These are phyloP conservation scores for Penicillium glabrum DNA, from an alignment of 2,329 filamentous ascomycete species.

Conservation along the genomic window DNA sequence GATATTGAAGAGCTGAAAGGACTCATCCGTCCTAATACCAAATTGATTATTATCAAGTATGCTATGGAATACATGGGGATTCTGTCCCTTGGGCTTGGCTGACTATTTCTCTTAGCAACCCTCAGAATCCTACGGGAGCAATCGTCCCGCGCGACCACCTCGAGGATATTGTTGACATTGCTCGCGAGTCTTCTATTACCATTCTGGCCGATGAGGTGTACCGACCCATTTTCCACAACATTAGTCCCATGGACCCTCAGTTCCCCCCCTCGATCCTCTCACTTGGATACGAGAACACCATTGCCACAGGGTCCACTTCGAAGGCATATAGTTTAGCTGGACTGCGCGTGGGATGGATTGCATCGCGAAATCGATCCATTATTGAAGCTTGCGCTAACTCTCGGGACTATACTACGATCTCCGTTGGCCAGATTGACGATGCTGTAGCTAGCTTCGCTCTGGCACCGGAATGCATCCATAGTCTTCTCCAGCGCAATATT, in stretches of 20 bases:
- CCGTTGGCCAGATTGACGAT: slow-evolving; percentile 80
- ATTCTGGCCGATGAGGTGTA: slow-evolving; percentile 81
- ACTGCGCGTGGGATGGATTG: slow-evolving; percentile 80
- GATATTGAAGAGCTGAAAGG: slow-evolving; percentile 64
- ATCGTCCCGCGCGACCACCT: slow-evolving; percentile 64
- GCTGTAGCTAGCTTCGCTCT: slow-evolving; percentile 74
- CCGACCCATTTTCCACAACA: slow-evolving; percentile 75
- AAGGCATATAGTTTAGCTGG: slow-evolving; percentile 84
- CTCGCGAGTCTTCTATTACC: slow-evolving; percentile 61
- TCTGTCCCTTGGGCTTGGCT: not conserved
- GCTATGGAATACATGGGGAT: not conserved
- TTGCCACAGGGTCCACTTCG: slow-evolving; percentile 78
- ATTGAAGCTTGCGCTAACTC: slow-evolving; percentile 64
- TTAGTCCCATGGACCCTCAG: slow-evolving; percentile 52
- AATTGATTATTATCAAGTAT: slow-evolving; percentile 63
- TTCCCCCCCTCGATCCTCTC: slow-evolving; percentile 69
- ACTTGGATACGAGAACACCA: slow-evolving; percentile 67
- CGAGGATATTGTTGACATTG: slow-evolving; percentile 62
- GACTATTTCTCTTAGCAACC: slow-evolving; percentile 55
- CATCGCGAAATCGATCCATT: slow-evolving; percentile 62
- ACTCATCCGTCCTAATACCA: slow-evolving; percentile 55
- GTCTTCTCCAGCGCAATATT: slow-evolving; percentile 63
- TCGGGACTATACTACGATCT: slow-evolving; percentile 83
- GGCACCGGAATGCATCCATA: slow-evolving; percentile 62
- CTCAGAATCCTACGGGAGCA: slow-evolving; percentile 68